phyloP scores from a whole-genome alignment of 2,329 filamentous ascomycete species.

The Chaetomiaceae sp. region DNA sequence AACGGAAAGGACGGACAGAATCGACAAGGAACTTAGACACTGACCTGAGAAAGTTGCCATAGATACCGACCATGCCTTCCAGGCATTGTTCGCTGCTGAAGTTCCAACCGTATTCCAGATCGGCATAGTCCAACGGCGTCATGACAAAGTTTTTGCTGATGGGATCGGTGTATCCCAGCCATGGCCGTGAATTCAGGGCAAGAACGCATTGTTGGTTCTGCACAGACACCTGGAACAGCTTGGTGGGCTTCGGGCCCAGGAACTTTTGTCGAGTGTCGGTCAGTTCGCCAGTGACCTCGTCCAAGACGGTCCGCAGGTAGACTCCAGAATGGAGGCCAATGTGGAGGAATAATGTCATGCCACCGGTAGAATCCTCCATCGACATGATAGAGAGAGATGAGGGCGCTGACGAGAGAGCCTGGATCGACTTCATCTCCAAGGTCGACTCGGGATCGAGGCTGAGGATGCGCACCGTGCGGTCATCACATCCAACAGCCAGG shows the following conservation, averaged over 20 bases:
- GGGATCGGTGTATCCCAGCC: constrained; percentile 89
- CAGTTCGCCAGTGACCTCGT: constrained; percentile 91
- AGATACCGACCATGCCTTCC: constrained; percentile 90
- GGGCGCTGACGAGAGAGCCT: constrained; percentile 85
- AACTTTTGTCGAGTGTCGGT: constrained; percentile 94
- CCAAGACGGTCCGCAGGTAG: constrained; percentile 89
- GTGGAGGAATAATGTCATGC: constrained; percentile 86
- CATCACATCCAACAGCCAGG: constrained; percentile 92
- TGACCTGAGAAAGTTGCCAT: constrained; percentile 82
- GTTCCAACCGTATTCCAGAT: constrained; percentile 91
- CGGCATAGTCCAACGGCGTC: constrained; percentile 82
- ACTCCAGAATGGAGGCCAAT: constrained; percentile 95
- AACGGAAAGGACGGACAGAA: constrained; percentile 30
- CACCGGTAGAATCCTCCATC: constrained; percentile 91
- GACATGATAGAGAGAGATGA: constrained; percentile 86
- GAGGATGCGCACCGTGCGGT: constrained; percentile 89
- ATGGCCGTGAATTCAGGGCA: constrained; percentile 87
- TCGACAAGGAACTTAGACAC: constrained; percentile 28
- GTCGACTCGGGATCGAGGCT: constrained; percentile 87
- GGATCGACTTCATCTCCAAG: constrained; percentile 88
- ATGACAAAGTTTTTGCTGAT: constrained; percentile 85
- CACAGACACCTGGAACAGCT: constrained; percentile 85
- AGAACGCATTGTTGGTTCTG: constrained; percentile 80
- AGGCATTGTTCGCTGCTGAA: constrained; percentile 93
- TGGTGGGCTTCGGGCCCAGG: constrained; percentile 83